Evolutionary conservation across 1,139 yeast species (phyloP), one percentile per base, ranked within the genome.

Genomic region (Zygosaccharomyces sapae): DNA sequence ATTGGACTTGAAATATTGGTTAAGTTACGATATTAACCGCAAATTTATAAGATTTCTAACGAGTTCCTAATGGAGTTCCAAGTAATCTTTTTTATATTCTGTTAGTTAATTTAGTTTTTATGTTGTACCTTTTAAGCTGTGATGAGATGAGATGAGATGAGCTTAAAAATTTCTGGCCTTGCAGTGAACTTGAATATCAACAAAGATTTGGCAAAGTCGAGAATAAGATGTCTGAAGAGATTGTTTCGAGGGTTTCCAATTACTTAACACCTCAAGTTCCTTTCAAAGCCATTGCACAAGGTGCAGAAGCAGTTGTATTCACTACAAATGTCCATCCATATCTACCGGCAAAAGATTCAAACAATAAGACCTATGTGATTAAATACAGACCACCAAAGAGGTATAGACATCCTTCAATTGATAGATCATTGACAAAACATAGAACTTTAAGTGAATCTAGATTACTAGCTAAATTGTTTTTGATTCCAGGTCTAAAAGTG

Each of bases 271-370:
- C 76, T 2, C 69, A 75, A 45, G 68, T 81, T 30, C 77, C 80
- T 3, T 58, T 83, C 8, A 60, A 66, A 2, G 72, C 81, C 37
- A 71, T 87, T 2, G 86, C 96, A 0, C 97, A 90, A 63, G 97
- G 97, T n/a, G 97, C 97, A 0, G 97, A 90, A 62, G 96, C 97
- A 0, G 73, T 87, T 19, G 92, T 89, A 1, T 87, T 85, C 64
- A 68, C 72, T 29, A 77, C 94, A 0, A 49, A 64, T 0, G 65
- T 66, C 2, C 96, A 88, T 64, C 97, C 97, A 12, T 89, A 83
- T 61, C 61, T 75, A 31, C 71, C 75, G 12, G 30, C 34, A 4
- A 33, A 25, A 3, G 33, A 33, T 10, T 39, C 33, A 6, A 50
- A 47, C 30, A 39, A 50, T 46, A 65, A 70, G 43, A 27, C 12